phyloP scores from a whole-genome alignment of 768 basidiomycete species.

The Boletus subparvulus region DNA sequence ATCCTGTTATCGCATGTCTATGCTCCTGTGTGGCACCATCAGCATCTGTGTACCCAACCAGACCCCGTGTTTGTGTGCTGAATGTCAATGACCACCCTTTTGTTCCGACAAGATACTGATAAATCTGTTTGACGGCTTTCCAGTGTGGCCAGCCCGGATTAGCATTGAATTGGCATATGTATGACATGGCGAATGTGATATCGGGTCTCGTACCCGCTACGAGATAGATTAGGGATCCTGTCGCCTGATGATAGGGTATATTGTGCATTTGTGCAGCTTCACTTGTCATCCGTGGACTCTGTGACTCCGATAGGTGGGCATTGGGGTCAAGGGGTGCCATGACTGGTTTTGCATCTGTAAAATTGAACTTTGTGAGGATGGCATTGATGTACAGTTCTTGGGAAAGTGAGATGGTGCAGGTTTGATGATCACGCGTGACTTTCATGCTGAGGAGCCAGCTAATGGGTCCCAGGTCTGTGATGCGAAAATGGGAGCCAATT shows the following conservation, averaged over 20 bases:
- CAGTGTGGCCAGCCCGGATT: neutral
- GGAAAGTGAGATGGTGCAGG: neutral
- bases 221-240: neutral
- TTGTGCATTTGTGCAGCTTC: neutral
- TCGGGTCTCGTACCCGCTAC: neutral
- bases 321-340: neutral
- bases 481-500: neutral
- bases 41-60: neutral
- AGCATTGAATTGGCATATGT: neutral
- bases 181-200: neutral
- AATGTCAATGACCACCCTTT: neutral
- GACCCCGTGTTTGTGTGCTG: neutral
- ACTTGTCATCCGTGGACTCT: neutral
- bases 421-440: neutral
- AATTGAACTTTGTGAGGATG: too few species aligned
- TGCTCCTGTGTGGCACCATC: constrained; percentile 7
- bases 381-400: neutral
- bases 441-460: neutral
- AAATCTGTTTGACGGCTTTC: neutral
- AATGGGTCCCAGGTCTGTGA: neutral
- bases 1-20: neutral
- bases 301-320: neutral
- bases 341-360: too few species aligned
- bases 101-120: constrained; percentile 13
- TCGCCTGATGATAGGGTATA: neutral